phyloP scores from a whole-genome alignment of 2,329 filamentous ascomycete species.

The Macrophomina phaseolina region DNA sequence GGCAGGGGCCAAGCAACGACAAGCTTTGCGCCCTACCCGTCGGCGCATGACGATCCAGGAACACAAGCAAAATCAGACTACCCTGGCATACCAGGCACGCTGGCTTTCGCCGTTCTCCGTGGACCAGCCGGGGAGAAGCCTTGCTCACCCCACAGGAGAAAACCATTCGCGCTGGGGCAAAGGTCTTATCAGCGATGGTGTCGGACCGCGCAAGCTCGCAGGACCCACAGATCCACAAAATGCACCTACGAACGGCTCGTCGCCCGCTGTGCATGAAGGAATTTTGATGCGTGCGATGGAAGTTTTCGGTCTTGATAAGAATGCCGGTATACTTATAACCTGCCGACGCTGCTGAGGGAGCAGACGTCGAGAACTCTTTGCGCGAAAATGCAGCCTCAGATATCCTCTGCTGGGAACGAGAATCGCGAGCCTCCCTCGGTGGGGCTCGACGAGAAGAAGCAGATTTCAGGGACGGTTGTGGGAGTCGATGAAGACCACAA shows the following conservation, averaged over 20 bases:
- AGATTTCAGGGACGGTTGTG: not conserved
- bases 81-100: not conserved
- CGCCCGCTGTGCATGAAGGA: not conserved
- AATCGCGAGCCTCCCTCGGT: not conserved
- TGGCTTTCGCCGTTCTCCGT: constrained; percentile 5
- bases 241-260: not conserved
- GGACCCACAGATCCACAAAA: constrained; percentile 16
- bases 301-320: not conserved
- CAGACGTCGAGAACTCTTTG: not conserved
- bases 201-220: constrained; percentile 12
- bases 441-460: not conserved
- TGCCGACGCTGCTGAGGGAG: too few relatives aligned
- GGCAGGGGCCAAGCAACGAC: constrained; percentile 7
- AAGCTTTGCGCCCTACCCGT: constrained; percentile 24
- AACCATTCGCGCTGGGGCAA: not conserved
- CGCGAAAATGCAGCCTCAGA: not conserved
- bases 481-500: not conserved
- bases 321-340: not conserved
- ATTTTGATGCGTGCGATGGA: not conserved
- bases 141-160: not conserved
- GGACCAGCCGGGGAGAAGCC: constrained; percentile 9
- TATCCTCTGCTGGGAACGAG: not conserved
- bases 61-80: not conserved
- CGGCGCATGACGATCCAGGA: not conserved
- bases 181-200: constrained; percentile 10